Base-by-base conservation (phyloP, 2,329 filamentous ascomycete species). In the Calonectria henricotiae region DNA sequence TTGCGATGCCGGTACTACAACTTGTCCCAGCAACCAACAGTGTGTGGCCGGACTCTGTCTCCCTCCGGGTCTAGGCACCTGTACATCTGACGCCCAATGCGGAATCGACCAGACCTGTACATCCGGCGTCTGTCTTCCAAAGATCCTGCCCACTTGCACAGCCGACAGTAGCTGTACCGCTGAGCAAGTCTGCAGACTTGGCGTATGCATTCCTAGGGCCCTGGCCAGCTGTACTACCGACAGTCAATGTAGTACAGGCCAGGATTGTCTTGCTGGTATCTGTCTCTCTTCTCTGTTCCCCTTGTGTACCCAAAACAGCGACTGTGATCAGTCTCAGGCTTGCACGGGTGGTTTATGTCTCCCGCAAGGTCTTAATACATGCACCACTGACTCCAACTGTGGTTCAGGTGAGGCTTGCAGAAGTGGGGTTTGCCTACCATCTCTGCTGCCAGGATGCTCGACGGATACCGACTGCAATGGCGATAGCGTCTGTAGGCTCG, bases 101-200 rank as follows among this genome's bases (percentile, higher is more conserved):
- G 7, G 44, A 3, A 37, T 44, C 12, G 20, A 11, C 1, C 67
- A 69, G 12, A 54, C 62, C 8, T 69, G 67, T n/a, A 60, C 20
- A 1, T 20, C 37, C 1, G 62, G 67, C 1, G 51, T 65, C 6
- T 69, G 67, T 27, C 54, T 69, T 2, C 67, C 67, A 2, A 54
- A 51, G 11, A 20, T 62, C 9, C n/a, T 69, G 15, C 67, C 61
- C 2, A 65, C 25, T 3, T 69, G 67, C 5, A 44, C 49, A 5
- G 37, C 30, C 4, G 62, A 65, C n/a, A 44, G 43, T 27, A 35
- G 43, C 25, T 69, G 67, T 17, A 65, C 67, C 1, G 51, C 54
- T 8, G 62, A 69, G 11, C n/a, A 69, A 35, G 62, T 69, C 7
- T 69, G 67, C 30, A 69, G 67, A 20, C 62, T 69, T 8, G 67